Evolutionary conservation across 2,329 filamentous ascomycete species (phyloP).

Genomic region (Stagonosporopsis vannaccii): DNA sequence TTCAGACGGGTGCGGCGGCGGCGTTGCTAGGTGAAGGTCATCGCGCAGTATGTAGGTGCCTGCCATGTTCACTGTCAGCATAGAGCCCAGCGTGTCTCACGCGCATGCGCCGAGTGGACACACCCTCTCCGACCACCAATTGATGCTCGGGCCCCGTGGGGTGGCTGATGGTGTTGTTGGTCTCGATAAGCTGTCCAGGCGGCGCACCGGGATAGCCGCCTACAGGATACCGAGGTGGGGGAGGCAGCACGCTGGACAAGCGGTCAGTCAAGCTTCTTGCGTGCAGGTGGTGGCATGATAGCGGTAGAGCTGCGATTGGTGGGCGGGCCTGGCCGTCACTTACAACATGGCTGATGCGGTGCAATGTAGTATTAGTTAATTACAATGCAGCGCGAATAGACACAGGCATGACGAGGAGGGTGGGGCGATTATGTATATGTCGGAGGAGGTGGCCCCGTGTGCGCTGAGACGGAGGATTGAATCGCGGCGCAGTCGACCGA

Average conservation of each 20-base stretch:
- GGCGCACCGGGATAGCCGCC: slow-evolving; percentile 76
- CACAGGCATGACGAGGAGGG: slow-evolving; percentile 17
- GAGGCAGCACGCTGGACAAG: slow-evolving; percentile 68
- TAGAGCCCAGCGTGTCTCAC: neutral
- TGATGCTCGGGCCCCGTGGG: slow-evolving; percentile 85
- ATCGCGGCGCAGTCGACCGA: slow-evolving; percentile 17
- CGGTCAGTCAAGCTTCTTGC: slow-evolving; percentile 35
- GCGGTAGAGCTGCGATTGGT: slow-evolving; percentile 34
- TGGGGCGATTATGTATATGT: slow-evolving; percentile 13
- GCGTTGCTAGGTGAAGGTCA: slow-evolving; percentile 89
- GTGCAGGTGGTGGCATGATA: slow-evolving; percentile 25
- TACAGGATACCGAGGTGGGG: slow-evolving; percentile 84
- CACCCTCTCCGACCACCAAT: slow-evolving; percentile 92
- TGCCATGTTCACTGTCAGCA: slow-evolving; percentile 50
- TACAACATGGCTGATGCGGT: slow-evolving; percentile 46
- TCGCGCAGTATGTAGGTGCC: slow-evolving; percentile 91
- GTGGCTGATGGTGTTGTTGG: slow-evolving; percentile 85
- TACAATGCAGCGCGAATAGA: slow-evolving; percentile 19
- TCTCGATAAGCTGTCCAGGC: slow-evolving; percentile 84
- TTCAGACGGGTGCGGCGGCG: slow-evolving; percentile 94
- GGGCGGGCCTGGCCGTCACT: slow-evolving; percentile 31
- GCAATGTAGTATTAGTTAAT: slow-evolving; percentile 36
- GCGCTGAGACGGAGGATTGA: slow-evolving; percentile 15
- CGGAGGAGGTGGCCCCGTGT: slow-evolving; percentile 8
- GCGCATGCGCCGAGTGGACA: slow-evolving; percentile 21